Base-by-base conservation (phyloP, 768 basidiomycete species). In the Tylopilus balloui region DNA sequence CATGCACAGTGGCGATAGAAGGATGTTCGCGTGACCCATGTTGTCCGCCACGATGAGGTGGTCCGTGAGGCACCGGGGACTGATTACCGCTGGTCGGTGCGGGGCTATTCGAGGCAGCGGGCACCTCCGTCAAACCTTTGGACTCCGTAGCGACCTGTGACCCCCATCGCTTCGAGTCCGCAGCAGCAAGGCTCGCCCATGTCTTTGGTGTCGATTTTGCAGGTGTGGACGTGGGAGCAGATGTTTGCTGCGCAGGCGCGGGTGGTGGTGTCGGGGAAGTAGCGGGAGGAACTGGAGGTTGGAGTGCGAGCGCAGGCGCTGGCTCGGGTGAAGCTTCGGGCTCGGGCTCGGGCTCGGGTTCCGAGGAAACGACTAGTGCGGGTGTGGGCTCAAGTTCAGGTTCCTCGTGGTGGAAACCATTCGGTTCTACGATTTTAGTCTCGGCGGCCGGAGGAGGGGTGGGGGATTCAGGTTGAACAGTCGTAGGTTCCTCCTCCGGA, bases 151-250 rank as follows among this genome's bases (percentile, higher is more conserved):
- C 89, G 29, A 92, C 85, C 14, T 84, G 80, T 1, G 83, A 69
- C 37, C 91, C 90, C 93, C 92, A 95, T 65, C 87, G 89, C 62
- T 83, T 84, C 14, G 78, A 69, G 62, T 88, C 87, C 17, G 85
- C 68, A 34, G 93, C 92, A 39, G 93, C 93, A 38, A 96, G 81
- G 48, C 86, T 88, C 0, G 94, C 94, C 94, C 93, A 97, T 0
- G 86, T 86, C 64, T 88, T 87, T 14, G 88, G 90, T 13, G 59
- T 70, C 11, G 78, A 69, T 17, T 74, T 76, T 6, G 64, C 54
- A 6, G 75, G 71, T 10, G 68, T 57, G 14, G 73, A 53, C 20
- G 57, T 14, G 10, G 65, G 53, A 25, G 64, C 42, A n/a, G 72
- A 60, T 1, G 59, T 50, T 21, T 52, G 61, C 17, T 61, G 62